Conservation (phyloP, 2,329 filamentous ascomycete genomes). For the Colletotrichum endophyticum region DNA sequence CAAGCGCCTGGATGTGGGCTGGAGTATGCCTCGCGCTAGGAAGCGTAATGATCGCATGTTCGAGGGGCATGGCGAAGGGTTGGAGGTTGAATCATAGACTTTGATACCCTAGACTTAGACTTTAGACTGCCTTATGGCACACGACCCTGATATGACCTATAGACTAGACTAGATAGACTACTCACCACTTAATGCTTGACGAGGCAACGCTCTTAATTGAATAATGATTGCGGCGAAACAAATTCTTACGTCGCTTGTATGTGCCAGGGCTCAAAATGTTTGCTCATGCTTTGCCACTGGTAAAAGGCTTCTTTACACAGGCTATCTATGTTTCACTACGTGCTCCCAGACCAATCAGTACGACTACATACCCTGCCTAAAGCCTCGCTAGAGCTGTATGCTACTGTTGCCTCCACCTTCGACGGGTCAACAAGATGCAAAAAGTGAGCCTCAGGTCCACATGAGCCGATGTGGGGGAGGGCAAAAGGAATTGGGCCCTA, state of each 20-base stretch:
- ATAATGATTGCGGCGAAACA: background rate
- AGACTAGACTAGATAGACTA: background rate
- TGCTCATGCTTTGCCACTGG: background rate
- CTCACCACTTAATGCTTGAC: background rate
- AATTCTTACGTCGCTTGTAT: background rate
- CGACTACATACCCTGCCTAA: background rate
- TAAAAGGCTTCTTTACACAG: background rate
- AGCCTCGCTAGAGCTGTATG: background rate
- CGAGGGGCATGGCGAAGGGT: background rate
- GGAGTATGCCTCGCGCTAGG: constrained; percentile 10
- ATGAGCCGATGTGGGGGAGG: background rate
- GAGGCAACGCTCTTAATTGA: background rate
- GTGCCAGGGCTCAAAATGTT: background rate
- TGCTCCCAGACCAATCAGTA: background rate
- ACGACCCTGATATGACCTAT: background rate
- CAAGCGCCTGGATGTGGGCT: constrained; percentile 16
- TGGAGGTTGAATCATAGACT: background rate
- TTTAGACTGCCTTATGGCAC: background rate
- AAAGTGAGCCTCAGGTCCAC: background rate
- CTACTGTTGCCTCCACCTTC: background rate
- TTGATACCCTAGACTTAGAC: background rate
- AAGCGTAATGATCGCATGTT: background rate
- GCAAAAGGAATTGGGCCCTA: background rate
- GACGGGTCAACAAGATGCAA: background rate
- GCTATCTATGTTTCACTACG: background rate